Evolutionary conservation across 2,329 filamentous ascomycete species (phyloP), one percentile per base, ranked within the genome.

Genomic region (Calonectria fujianensis): DNA sequence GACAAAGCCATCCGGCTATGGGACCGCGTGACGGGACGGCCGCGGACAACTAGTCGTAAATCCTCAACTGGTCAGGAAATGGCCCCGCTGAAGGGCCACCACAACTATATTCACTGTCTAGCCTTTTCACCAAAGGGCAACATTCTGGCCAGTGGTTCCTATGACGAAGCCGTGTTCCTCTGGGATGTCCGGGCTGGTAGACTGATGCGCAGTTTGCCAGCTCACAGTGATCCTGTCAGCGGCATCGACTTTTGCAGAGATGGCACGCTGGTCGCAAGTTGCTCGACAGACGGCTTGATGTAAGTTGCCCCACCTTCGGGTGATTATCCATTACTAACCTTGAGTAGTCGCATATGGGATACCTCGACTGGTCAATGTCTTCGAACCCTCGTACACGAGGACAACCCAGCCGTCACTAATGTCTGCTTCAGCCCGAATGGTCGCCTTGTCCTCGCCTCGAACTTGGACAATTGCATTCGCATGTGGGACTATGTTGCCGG

Each of bases 121-220:
- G 96, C 96, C 8, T 98, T 98, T 85, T 96, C 95, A n/a, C 97
- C 97, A 2, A 98, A 98, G 84, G 97, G 97, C 31, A 99, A 99
- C 82, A 98, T 98, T 83, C 91, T 99, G 41, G 97, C 96, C 20
- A 97, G 95, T 78, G 97, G 97, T 16, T 97, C 95, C 77, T 98
- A 98, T 85, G 97, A 99, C 79, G 97, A 99, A 87, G 97, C 97
- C 6, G 95, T 99, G 0, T 98, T 98, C 78, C 86, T 99, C 7
- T 99, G 97, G 97, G 97, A 99, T 84, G 95, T 98, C 18, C 91
- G 97, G 18, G 95, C 95, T 0, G 96, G 95, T 0, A 90, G 94
- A 29, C 89, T 97, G 41, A 98, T 99, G 96, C 91, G 96, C 70
- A 96, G 94, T 76, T 86, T 99, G 48, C 97, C 97, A 1, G 97